Evolutionary conservation across 371 early-diverging fungal genomes (phyloP).

Genomic region (Mucor saturninus): DNA sequence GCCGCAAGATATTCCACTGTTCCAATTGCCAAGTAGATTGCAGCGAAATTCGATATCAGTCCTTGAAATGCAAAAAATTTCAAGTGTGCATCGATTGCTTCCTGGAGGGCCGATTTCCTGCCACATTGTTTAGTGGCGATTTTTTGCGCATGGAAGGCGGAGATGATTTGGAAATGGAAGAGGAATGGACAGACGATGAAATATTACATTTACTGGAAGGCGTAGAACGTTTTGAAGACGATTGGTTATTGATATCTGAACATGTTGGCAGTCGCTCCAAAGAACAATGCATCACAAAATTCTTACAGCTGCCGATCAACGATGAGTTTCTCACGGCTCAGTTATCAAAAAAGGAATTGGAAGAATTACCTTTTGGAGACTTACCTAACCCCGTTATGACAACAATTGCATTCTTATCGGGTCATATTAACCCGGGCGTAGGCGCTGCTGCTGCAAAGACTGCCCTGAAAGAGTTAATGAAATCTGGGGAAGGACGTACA

Average conservation of each 20-base stretch:
- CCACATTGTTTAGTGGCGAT: conserved; percentile 42
- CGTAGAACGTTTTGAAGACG: conserved; percentile 94
- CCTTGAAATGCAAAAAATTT: conserved; percentile 34
- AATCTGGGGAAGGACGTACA: conserved; percentile 22
- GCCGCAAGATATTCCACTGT: conserved; percentile 34
- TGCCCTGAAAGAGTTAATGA: conserved; percentile 37
- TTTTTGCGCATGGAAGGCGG: conserved; percentile 44
- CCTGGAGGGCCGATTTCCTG: conserved; percentile 48
- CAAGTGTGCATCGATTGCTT: conserved; percentile 50
- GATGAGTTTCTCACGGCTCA: conserved; percentile 42
- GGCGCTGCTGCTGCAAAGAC: conserved; percentile 54
- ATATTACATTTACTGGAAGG: conserved; percentile 93
- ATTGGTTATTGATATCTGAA: conserved; percentile 96
- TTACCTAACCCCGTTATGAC: conserved; percentile 54
- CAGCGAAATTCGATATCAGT: conserved; percentile 46
- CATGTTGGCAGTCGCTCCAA: conserved; percentile 93
- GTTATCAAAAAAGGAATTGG: conserved; percentile 31
- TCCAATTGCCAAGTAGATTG: conserved; percentile 42
- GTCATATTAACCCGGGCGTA: conserved; percentile 52
- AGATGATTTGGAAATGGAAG: conserved; percentile 32
- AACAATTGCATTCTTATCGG: conserved; percentile 46
- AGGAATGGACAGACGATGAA: conserved; percentile 93
- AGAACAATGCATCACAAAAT: conserved; percentile 96
- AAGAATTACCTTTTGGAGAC: conserved; percentile 46
- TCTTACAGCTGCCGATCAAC: conserved; percentile 94